A percentile compares a stretch with the other conserved stretches of the same genome.
Evolutionary conservation across 257 asterid species (phyloP).

Genomic region (Knoxia roxburghii): DNA sequence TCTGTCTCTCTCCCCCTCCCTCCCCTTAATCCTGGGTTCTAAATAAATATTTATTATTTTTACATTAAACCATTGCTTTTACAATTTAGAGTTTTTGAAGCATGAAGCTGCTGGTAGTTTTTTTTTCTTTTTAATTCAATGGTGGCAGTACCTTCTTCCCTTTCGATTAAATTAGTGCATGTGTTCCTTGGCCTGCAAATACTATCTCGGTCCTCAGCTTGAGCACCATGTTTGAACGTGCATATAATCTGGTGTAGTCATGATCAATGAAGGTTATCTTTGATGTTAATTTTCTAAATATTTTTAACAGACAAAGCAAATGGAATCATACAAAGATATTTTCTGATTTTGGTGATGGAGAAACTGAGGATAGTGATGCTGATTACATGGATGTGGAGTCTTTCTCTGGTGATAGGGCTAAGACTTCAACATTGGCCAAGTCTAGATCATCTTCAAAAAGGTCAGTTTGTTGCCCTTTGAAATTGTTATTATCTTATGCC

Average conservation of each 20-base stretch:
- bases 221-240: too few species aligned
- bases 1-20: too few species aligned
- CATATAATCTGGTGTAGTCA: neutral
- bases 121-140: neutral
- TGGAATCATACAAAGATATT: conserved; percentile 92
- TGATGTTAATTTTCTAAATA: conserved; percentile 3
- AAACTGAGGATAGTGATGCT: conserved; percentile 45
- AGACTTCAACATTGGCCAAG: conserved; percentile 34
- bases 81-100: neutral
- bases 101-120: neutral
- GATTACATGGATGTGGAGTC: conserved; percentile 39
- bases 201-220: neutral
- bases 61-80: too few species aligned
- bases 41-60: too few species aligned
- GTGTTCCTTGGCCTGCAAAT: neutral
- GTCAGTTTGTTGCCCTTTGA: conserved; percentile 35
- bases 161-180: neutral
- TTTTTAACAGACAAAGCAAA: conserved; percentile 61
- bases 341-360: conserved; percentile 73
- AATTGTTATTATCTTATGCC: neutral
- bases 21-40: too few species aligned
- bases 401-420: conserved; percentile 39
- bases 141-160: neutral
- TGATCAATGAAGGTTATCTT: neutral
- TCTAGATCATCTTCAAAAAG: conserved; percentile 52